Evolutionary conservation across 2,329 filamentous ascomycete species (phyloP), one percentile per base, ranked within the genome.

Genomic region (Epichloe coenophiala): DNA sequence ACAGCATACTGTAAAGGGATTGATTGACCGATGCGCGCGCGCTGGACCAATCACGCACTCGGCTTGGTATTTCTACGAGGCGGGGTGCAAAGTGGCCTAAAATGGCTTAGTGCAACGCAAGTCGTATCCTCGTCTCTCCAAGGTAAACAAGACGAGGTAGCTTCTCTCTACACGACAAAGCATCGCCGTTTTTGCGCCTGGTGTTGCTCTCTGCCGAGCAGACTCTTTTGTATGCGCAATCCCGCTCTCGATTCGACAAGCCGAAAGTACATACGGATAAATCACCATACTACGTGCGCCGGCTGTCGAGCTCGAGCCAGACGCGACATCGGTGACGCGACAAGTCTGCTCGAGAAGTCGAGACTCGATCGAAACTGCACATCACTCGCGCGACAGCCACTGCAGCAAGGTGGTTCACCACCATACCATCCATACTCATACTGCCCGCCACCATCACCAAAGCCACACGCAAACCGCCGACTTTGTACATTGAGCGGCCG

Each of bases 131-230:
- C 39, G 47, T 47, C 50, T 35, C 35, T 50, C 17, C 17, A 27
- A 54, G 49, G 52, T 57, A 57, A 57, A 57, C 55, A 57, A 56
- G 51, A 52, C 41, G 46, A 51, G 45, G 45, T 48, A 49, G 39
- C 45, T 17, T 49, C 45, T 27, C 33, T 51, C 49, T 50, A 51
- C 54, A 52, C 41, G 48, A 41, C 46, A 36, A 48, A 44, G 27
- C 13, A 54, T 53, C 47, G 41, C 35, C 45, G 49, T 44, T 52
- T 40, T 31, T 35, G 38, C 47, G 52, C 43, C 49, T 23, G 37
- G 41, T 12, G 37, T 33, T 38, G 37, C 31, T 27, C 31, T 13
- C 37, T 21, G 31, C 33, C 23, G 47, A 41, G 44, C 42, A 31
- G 21, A 13, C 19, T 35, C 17, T 9, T 13, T 33, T 5, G 3